A percentile compares a stretch with the other conserved stretches of the same genome.
These are phyloP conservation scores for Zygosaccharomyces bisporus DNA, from an alignment of 805 yeast species.

Conservation along the genomic window DNA sequence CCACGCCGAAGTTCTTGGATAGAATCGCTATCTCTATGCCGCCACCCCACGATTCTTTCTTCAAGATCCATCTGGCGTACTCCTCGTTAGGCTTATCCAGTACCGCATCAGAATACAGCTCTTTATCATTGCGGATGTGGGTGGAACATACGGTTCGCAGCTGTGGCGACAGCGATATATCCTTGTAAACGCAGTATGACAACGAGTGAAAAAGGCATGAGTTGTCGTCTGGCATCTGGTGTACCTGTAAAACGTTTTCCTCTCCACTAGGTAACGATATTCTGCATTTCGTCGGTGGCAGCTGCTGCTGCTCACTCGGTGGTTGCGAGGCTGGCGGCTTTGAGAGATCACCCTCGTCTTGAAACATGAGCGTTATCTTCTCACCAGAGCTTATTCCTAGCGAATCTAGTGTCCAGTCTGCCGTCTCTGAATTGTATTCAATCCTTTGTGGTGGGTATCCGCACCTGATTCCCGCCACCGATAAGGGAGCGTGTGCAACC, in stretches of 20 bases:
- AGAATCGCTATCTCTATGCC: conserved; percentile 70
- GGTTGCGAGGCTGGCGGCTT: conserved; percentile 7
- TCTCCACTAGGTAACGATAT: conserved; percentile 17
- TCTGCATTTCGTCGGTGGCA: conserved; percentile 10
- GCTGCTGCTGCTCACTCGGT: neutral
- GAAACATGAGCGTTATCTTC: conserved; percentile 38
- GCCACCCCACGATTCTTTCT: conserved; percentile 74
- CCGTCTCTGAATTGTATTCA: conserved; percentile 27
- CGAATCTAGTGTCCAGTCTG: conserved; percentile 31
- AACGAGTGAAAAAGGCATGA: conserved; percentile 72
- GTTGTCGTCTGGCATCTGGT: conserved; percentile 71
- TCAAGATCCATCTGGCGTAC: conserved; percentile 59
- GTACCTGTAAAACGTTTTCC: conserved; percentile 42
- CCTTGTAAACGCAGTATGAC: conserved; percentile 47
- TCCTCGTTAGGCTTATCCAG: conserved; percentile 42
- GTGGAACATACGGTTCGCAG: conserved; percentile 52
- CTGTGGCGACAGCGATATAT: conserved; percentile 43
- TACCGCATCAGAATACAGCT: conserved; percentile 51
- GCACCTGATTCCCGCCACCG: conserved; percentile 34
- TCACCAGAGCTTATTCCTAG: conserved; percentile 58
- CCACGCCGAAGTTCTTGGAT: conserved; percentile 47
- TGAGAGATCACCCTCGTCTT: conserved; percentile 5
- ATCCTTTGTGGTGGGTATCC: conserved; percentile 63
- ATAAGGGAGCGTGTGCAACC: conserved; percentile 12
- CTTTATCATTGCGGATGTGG: conserved; percentile 41